Percentiles rank a stretch among this genome's conserved stretches.
These are phyloP conservation scores for Metarhizium brunneum DNA, from an alignment of 2,329 filamentous ascomycete genomes.

Conservation along the genomic window DNA sequence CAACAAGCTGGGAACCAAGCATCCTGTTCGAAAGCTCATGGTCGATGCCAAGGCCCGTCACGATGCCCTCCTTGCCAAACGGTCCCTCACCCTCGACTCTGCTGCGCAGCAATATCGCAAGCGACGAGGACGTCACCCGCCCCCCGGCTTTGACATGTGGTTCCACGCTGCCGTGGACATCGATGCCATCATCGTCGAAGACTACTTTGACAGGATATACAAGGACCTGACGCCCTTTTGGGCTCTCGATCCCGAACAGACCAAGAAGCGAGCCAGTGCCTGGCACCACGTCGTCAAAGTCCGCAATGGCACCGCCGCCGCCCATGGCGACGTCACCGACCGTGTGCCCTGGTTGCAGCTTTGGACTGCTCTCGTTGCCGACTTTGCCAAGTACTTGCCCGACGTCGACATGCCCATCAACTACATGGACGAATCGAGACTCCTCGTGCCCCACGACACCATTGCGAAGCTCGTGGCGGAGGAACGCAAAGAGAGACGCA, in stretches of 20 bases:
- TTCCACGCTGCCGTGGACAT: constrained; percentile 41
- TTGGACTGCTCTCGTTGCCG: constrained; percentile 39
- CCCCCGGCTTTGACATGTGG: constrained; percentile 55
- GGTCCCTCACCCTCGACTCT: constrained; percentile 38
- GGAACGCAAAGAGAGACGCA: constrained; percentile 33
- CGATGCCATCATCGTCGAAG: constrained; percentile 49
- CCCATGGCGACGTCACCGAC: constrained; percentile 28
- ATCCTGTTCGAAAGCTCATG: constrained; percentile 44
- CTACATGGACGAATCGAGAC: constrained; percentile 51
- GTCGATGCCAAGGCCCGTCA: constrained; percentile 34
- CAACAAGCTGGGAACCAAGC: constrained; percentile 19
- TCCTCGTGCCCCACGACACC: constrained; percentile 51
- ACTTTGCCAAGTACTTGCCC: constrained; percentile 45
- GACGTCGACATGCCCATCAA: constrained; percentile 62
- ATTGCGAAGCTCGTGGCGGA: constrained; percentile 40
- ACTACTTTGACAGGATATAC: constrained; percentile 57
- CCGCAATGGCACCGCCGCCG: constrained; percentile 32
- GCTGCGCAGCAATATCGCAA: constrained; percentile 47
- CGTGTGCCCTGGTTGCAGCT: constrained; percentile 36
- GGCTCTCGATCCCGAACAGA: constrained; percentile 37
- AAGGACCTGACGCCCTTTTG: constrained; percentile 53
- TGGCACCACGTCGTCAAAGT: constrained; percentile 39
- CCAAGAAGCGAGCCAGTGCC: constrained; percentile 28
- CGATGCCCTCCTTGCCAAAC: constrained; percentile 29
- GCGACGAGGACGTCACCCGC: constrained; percentile 49